These are phyloP conservation scores for Xylaria digitata DNA, from an alignment of 2,329 filamentous ascomycete genomes.

Conservation along the genomic window DNA sequence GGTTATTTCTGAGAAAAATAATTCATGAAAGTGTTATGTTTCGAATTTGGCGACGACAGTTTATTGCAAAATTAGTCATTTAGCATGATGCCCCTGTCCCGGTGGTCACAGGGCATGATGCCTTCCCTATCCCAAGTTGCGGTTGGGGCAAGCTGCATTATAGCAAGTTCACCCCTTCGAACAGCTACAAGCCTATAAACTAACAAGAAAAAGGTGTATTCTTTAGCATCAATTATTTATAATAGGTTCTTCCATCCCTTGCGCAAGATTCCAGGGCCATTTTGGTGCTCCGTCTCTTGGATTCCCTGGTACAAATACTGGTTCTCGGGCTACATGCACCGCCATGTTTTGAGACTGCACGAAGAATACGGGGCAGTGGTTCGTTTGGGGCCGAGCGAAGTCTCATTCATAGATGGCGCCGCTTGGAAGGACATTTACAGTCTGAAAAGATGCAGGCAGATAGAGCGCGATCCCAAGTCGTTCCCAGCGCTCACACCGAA, in stretches of 20 bases:
- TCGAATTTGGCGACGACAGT: neutral
- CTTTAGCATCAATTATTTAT: conserved; percentile 10
- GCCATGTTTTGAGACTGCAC: conserved; percentile 14
- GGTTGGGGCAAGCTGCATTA: conserved; percentile 9
- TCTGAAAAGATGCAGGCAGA: conserved; percentile 25
- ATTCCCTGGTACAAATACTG: conserved; percentile 25
- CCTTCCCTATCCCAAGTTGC: conserved; percentile 8
- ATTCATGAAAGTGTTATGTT: neutral
- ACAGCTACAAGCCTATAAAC: neutral
- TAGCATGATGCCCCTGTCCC: neutral
- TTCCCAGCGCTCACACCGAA: conserved; percentile 26
- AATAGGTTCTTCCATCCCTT: conserved; percentile 16
- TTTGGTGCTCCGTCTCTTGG: conserved; percentile 24
- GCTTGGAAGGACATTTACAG: conserved; percentile 27
- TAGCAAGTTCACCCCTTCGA: conserved; percentile 3
- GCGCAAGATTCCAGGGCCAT: conserved; percentile 17
- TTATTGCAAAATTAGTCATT: neutral
- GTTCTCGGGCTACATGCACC: conserved; percentile 27
- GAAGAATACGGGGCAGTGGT: conserved; percentile 21
- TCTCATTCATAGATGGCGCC: conserved; percentile 19
- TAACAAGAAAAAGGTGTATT: conserved; percentile 11
- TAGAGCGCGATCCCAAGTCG: conserved; percentile 26
- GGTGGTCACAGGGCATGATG: conserved; percentile 1
- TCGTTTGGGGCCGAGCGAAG: conserved; percentile 9
- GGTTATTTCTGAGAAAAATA: neutral